Percentiles rank a stretch among this genome's conserved stretches.
These are phyloP conservation scores for Talaromyces sp. DNA, from an alignment of 2,329 filamentous ascomycete species.

Conservation along the genomic window DNA sequence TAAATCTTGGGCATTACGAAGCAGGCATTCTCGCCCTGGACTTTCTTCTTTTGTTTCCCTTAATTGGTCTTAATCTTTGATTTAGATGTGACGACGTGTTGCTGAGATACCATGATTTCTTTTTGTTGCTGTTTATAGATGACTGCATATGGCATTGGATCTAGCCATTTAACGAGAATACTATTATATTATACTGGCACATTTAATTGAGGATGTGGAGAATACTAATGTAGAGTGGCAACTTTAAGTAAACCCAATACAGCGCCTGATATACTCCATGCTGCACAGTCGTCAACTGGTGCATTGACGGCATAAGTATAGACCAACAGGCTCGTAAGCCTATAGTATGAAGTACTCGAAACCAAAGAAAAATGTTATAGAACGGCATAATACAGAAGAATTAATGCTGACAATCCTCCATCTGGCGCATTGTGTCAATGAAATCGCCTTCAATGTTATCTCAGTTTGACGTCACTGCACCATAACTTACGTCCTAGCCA, in stretches of 20 bases:
- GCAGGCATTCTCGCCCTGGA: background rate
- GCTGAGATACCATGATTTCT: slow-evolving; percentile 9
- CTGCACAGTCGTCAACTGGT: background rate
- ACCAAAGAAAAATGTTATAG: background rate
- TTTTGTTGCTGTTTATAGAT: slow-evolving; percentile 1
- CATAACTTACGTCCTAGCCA: slow-evolving; percentile 1
- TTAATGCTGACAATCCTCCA: background rate
- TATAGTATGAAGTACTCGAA: background rate
- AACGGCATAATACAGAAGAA: background rate
- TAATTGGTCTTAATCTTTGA: background rate
- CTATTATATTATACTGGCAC: background rate
- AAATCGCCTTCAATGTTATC: slow-evolving; percentile 5
- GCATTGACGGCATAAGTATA: background rate
- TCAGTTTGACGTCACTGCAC: slow-evolving; percentile 21
- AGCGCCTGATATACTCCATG: background rate
- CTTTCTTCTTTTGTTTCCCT: background rate
- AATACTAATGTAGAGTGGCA: background rate
- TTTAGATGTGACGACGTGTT: slow-evolving; percentile 1
- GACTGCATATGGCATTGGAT: background rate
- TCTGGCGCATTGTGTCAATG: background rate
- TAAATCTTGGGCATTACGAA: background rate
- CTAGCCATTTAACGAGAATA: background rate
- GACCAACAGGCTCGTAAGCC: too few species aligned
- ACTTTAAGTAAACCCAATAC: background rate
- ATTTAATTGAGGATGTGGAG: background rate